Evolutionary conservation across 345 rosid species (phyloP), one percentile per base, ranked within the genome.

Genomic region (Angophora floribunda): DNA sequence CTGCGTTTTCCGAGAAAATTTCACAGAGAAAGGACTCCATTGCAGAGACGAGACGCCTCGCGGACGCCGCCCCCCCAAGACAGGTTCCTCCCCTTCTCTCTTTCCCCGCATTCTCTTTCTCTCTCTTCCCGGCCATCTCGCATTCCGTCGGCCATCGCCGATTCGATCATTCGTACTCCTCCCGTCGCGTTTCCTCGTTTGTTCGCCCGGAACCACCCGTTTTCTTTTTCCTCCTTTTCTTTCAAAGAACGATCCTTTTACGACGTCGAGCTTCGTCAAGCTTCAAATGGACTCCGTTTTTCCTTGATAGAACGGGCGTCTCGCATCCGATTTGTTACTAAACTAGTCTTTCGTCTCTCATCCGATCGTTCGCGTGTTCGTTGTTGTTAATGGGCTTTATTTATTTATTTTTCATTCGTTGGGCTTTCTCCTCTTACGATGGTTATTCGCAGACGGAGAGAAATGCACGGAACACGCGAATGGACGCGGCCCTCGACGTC

Each of bases 401-500:
- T 50, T 50, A 2, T 50, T 50, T 50, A 3, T 50, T 50, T 50
- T 10, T 9, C 26, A 10, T 59, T 59, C 10, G 6, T 59, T 24
- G 24, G 65, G 65, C 61, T 55, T 21, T 21, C 61, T 26, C 4
- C 65, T 26, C 65, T 59, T 26, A 10, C 30, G 65, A 59, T 59
- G 65, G 41, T 24, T 59, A 24, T 47, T 28, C 87, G 79, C 89
- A 88, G 91, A 59, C 11, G 65, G 13, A 57, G 65, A 57, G 65
- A 24, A 57, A 24, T 24, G n/a, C 65, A 24, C 65, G 51, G 88
- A 87, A 88, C 65, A 87, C 87, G 36, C 90, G 94, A 28, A 90
- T 87, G 90, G 94, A 89, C 79, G 96, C 96, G 2, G 93, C 95
- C 32, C 82, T 93, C 26, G 94, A 93, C 61, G 93, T 93, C 28